Evolutionary conservation across 1,139 yeast species (phyloP), one percentile per base, ranked within the genome.

Genomic region (Citeromyces hawaiiensis): DNA sequence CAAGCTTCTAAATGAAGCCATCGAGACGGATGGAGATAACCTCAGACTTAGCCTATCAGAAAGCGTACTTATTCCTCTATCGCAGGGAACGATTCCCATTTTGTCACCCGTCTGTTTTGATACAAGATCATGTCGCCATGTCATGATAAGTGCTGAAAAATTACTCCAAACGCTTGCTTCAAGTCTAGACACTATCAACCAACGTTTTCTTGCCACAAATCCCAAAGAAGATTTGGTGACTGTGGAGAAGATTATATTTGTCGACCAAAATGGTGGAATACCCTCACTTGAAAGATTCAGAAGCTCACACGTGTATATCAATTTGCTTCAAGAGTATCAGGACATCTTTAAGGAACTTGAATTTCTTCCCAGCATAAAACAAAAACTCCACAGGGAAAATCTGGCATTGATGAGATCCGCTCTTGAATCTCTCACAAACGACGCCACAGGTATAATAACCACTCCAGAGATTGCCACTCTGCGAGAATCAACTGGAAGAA

Each of bases 271-370:
- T 11, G 98, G 98, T 1, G 98, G 98, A 0, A 80, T 86, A 9
- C 97, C 97, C 0, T 81, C 94, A 0, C 65, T 77, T 29, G 96
- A 87, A 53, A 65, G 97, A 45, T 71, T 73, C 42, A 77, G 80
- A 40, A 76, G 91, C 3, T 75, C 96, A 18, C 98, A 91, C 59
- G 94, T 91, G 1, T 82, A 81, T 45, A 78, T 91, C 45, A 91
- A 91, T 52, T 60, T 91, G 37, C 71, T 78, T 6, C 97, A 91
- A 56, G 98, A 91, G 52, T 80, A 71, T 49, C 66, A 75, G 1
- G 80, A 71, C 40, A 74, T 88, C 25, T 59, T 66, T 4, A 65
- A 79, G 1, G 94, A 85, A 51, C 57, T 83, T 17, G 79, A 80
- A 1, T 68, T 70, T 44, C 56, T 76, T 23, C 51, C 59, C 7